A percentile compares a stretch with the other conserved stretches of the same genome.
These are phyloP conservation scores for Pisolithus sp. DNA, from an alignment of 768 basidiomycete genomes.

Conservation along the genomic window DNA sequence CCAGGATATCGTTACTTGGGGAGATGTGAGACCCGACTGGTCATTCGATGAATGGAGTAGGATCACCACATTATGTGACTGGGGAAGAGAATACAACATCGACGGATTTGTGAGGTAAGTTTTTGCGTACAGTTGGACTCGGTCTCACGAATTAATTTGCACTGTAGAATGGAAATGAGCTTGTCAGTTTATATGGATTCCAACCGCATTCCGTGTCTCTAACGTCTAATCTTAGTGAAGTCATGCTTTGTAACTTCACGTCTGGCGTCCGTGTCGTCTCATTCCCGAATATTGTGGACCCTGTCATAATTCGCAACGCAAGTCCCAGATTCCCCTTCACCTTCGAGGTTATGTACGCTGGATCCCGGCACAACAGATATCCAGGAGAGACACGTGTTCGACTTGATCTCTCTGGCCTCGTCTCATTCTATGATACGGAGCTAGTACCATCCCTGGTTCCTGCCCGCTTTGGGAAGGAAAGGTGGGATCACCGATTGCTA, in stretches of 20 bases:
- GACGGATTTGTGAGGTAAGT: conserved; percentile 26
- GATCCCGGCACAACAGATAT: conserved; percentile 18
- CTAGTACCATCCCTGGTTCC: conserved; percentile 14
- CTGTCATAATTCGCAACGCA: background rate
- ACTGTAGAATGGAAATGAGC: conserved; percentile 40
- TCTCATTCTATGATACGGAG: conserved; percentile 23
- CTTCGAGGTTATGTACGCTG: conserved; percentile 13
- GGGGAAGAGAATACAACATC: conserved; percentile 25
- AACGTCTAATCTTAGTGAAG: conserved; percentile 29
- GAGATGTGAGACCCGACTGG: conserved; percentile 13
- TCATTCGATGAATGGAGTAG: conserved; percentile 16
- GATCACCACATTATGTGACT: conserved; percentile 25
- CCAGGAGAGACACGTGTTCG: conserved; percentile 22
- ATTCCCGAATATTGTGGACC: conserved; percentile 28
- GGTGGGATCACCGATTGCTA: conserved; percentile 14
- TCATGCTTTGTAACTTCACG: conserved; percentile 43
- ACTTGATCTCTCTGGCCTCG: conserved; percentile 15
- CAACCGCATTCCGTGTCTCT: no score
- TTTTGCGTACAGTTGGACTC: no score
- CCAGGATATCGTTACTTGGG: conserved; percentile 33
- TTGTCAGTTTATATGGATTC: conserved; percentile 31
- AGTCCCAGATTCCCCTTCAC: no score
- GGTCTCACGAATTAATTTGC: no score
- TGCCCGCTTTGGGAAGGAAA: conserved; percentile 11
- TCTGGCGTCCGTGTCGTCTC: conserved; percentile 34